Evolutionary conservation across 805 yeast species (phyloP).

Genomic region (Lipomyces lipofer): DNA sequence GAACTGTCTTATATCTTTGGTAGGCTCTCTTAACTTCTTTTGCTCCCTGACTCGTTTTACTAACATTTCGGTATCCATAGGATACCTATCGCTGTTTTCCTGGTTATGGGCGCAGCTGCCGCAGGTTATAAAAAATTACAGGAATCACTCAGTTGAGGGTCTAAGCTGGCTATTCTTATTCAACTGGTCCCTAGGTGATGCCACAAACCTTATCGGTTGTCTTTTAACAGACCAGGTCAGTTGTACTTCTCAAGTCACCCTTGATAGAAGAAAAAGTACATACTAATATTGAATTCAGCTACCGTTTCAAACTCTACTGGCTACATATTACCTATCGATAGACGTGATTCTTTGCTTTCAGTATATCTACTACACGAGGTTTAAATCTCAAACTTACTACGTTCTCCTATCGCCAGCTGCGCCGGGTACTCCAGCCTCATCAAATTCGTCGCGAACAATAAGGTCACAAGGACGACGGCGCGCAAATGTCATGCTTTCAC

Average conservation of each 20-base stretch:
- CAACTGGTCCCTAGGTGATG: constrained; percentile 68
- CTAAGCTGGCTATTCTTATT: constrained; percentile 59
- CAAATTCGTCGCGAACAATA: constrained; percentile 24
- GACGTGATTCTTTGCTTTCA: constrained; percentile 70
- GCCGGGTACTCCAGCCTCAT: constrained; percentile 18
- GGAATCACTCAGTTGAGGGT: constrained; percentile 64
- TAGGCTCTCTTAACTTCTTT: background rate
- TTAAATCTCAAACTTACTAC: constrained; percentile 21
- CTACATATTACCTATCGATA: constrained; percentile 69
- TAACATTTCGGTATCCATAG: constrained; percentile 3
- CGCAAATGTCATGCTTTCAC: constrained; percentile 27
- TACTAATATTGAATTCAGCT: constrained; percentile 38
- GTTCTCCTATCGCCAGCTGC: constrained; percentile 27
- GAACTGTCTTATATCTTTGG: constrained; percentile 34
- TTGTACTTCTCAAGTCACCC: background rate
- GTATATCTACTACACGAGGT: constrained; percentile 63
- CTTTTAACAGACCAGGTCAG: constrained; percentile 61
- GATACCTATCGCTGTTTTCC: constrained; percentile 31
- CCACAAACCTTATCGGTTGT: constrained; percentile 66
- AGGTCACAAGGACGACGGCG: constrained; percentile 15
- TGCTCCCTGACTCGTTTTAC: too few relatives aligned
- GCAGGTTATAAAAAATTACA: constrained; percentile 62
- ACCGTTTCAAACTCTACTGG: constrained; percentile 74
- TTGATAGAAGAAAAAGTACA: background rate
- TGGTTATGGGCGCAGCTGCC: constrained; percentile 80